These are phyloP conservation scores for Yarrowia sp. DNA, from an alignment of 805 yeast species.

Conservation along the genomic window DNA sequence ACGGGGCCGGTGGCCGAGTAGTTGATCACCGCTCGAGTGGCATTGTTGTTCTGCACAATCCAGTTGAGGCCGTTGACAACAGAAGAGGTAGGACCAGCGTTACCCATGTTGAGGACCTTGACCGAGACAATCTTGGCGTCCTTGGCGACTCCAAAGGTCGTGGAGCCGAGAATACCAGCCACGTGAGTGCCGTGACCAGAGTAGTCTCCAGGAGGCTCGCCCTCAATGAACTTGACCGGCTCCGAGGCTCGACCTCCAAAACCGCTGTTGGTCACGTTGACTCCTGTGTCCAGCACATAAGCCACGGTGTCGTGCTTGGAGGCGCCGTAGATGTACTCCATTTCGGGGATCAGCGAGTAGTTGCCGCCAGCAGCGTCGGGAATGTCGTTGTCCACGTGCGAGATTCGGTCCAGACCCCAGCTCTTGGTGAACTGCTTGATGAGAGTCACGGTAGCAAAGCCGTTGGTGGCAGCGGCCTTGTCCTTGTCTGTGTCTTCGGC, in stretches of 20 bases:
- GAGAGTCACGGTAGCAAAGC: slow-evolving; percentile 41
- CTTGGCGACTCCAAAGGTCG: slow-evolving; percentile 21
- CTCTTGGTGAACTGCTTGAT: slow-evolving; percentile 67
- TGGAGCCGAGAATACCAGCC: slow-evolving; percentile 76
- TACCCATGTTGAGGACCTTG: slow-evolving; percentile 63
- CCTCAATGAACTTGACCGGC: slow-evolving; percentile 82
- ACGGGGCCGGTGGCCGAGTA: slow-evolving; percentile 96
- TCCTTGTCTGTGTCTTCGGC: not conserved
- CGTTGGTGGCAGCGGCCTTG: not conserved
- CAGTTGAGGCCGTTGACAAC: slow-evolving; percentile 66
- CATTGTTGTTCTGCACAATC: slow-evolving; percentile 77
- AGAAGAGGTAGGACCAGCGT: slow-evolving; percentile 65
- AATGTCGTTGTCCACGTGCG: slow-evolving; percentile 48
- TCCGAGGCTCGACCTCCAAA: slow-evolving; percentile 84
- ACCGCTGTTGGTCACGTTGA: slow-evolving; percentile 73
- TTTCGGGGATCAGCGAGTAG: slow-evolving; percentile 12
- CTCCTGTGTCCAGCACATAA: slow-evolving; percentile 90
- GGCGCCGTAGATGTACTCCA: slow-evolving; percentile 15
- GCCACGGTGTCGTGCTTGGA: slow-evolving; percentile 72
- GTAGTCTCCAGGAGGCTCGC: slow-evolving; percentile 76
- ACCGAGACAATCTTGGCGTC: slow-evolving; percentile 12
- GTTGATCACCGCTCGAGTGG: slow-evolving; percentile 59
- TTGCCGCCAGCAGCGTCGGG: slow-evolving; percentile 16
- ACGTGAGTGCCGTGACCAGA: slow-evolving; percentile 97
- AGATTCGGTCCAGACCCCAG: slow-evolving; percentile 92